Evolutionary conservation across 352 stramenopile genomes (phyloP).

Genomic region (Pilasporangium apinafurcum): DNA sequence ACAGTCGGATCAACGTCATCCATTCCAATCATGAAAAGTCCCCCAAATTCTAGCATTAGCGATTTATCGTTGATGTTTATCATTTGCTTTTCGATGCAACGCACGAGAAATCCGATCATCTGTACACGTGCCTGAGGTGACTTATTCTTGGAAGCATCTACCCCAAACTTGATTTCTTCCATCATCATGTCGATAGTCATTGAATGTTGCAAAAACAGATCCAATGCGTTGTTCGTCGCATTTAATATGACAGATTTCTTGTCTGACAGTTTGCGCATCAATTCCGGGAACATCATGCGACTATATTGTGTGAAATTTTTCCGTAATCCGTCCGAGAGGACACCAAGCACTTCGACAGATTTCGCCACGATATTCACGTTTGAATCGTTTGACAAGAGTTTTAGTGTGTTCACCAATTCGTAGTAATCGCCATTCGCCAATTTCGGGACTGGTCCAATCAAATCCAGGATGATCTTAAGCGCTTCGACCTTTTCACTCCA

Average conservation of each 20-base stretch:
- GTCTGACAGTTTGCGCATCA: slow-evolving; percentile 83
- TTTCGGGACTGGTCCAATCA: slow-evolving; percentile 79
- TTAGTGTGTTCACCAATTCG: slow-evolving; percentile 80
- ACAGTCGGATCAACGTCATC: slow-evolving; percentile 79
- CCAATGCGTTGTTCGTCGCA: slow-evolving; percentile 77
- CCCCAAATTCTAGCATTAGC: slow-evolving; percentile 57
- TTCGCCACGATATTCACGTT: slow-evolving; percentile 88
- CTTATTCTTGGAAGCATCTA: slow-evolving; percentile 81
- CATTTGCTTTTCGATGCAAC: slow-evolving; percentile 63
- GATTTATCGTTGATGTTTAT: slow-evolving; percentile 57
- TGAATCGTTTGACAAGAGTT: slow-evolving; percentile 71
- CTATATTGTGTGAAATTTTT: slow-evolving; percentile 81
- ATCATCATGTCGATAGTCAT: slow-evolving; percentile 87
- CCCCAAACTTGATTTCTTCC: slow-evolving; percentile 67
- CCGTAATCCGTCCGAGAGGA: slow-evolving; percentile 65
- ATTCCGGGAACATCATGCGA: slow-evolving; percentile 63
- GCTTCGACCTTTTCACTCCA: slow-evolving; percentile 86
- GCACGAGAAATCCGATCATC: slow-evolving; percentile 57
- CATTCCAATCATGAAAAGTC: slow-evolving; percentile 53
- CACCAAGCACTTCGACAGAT: slow-evolving; percentile 77
- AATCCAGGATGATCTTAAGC: slow-evolving; percentile 79
- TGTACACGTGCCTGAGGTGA: slow-evolving; percentile 71
- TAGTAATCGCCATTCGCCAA: slow-evolving; percentile 84
- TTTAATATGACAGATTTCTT: slow-evolving; percentile 83
- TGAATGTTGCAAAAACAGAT: slow-evolving; percentile 73